Conservation (phyloP, 1,284 basidiomycete species). For the Jaminaea rosea region DNA sequence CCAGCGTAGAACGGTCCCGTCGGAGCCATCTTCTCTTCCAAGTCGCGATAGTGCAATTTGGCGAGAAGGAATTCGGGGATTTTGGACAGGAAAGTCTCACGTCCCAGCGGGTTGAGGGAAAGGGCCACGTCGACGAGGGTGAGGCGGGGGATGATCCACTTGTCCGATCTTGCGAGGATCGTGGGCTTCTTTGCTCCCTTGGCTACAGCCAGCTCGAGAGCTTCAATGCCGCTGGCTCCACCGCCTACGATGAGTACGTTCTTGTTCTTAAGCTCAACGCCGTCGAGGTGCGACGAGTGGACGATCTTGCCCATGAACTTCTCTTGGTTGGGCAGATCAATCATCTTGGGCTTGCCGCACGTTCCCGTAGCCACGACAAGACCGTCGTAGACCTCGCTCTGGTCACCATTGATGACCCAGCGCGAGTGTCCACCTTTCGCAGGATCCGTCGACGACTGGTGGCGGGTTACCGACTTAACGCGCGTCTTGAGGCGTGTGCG, state of each 20-base stretch:
- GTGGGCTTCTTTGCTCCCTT: constrained; percentile 52
- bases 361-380: constrained; percentile 56
- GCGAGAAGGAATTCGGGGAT: constrained; percentile 55
- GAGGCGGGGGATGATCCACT: constrained; percentile 43
- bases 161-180: constrained; percentile 52
- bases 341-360: constrained; percentile 55
- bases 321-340: constrained; percentile 53
- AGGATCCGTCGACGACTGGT: constrained; percentile 42
- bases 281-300: constrained; percentile 56
- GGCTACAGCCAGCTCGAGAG: constrained; percentile 52
- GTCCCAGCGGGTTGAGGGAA: constrained; percentile 57
- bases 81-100: constrained; percentile 37
- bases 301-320: constrained; percentile 52
- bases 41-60: constrained; percentile 55
- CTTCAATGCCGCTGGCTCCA: constrained; percentile 59
- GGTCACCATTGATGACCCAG: constrained; percentile 54
- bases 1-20: constrained; percentile 35
- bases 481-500: constrained; percentile 53
- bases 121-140: constrained; percentile 55
- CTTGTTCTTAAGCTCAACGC: constrained; percentile 51
- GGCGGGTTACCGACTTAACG: constrained; percentile 37
- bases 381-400: constrained; percentile 54
- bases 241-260: constrained; percentile 52
- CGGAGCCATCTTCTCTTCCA: constrained; percentile 49
- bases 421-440: constrained; percentile 48